phyloP scores from a whole-genome alignment of 169 alveolate genomes.

The Theileria parva region DNA sequence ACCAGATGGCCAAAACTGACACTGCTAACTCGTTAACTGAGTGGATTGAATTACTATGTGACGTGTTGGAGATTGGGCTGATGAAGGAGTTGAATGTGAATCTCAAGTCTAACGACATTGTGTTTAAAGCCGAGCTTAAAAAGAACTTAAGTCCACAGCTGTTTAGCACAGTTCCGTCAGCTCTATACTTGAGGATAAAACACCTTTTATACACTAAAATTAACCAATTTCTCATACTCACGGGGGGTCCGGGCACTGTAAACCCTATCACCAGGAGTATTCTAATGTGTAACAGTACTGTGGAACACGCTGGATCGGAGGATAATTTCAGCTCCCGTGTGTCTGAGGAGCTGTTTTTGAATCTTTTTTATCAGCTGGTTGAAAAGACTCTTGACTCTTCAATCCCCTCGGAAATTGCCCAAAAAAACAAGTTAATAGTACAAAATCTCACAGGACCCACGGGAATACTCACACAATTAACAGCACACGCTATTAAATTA shows the following conservation, averaged over 20 bases:
- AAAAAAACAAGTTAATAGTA: slow-evolving; percentile 1
- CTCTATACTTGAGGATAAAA: slow-evolving; percentile 45
- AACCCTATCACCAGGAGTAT: too few relatives aligned
- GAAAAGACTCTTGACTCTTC: neutral
- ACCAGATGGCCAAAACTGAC: neutral
- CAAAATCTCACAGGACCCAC: neutral
- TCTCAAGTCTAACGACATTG: slow-evolving; percentile 30
- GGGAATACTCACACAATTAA: slow-evolving; percentile 42
- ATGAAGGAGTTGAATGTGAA: slow-evolving; percentile 21
- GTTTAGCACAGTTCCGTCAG: slow-evolving; percentile 27
- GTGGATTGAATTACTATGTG: neutral
- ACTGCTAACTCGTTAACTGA: neutral
- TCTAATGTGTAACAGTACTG: neutral
- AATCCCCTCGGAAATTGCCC: neutral
- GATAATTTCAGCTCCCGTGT: too few relatives aligned
- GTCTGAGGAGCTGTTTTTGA: slow-evolving; percentile 53
- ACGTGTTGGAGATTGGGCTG: slow-evolving; percentile 23
- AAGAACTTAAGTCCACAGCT: neutral
- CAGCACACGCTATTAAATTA: neutral
- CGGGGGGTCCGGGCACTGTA: too few relatives aligned
- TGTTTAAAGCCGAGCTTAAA: slow-evolving; percentile 34
- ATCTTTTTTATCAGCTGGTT: neutral
- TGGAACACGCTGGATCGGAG: neutral
- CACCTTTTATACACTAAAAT: slow-evolving; percentile 35
- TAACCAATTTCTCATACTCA: slow-evolving; percentile 16